phyloP scores from a whole-genome alignment of 192 early-diverging fungal species.

The Coemansia pectinata region DNA sequence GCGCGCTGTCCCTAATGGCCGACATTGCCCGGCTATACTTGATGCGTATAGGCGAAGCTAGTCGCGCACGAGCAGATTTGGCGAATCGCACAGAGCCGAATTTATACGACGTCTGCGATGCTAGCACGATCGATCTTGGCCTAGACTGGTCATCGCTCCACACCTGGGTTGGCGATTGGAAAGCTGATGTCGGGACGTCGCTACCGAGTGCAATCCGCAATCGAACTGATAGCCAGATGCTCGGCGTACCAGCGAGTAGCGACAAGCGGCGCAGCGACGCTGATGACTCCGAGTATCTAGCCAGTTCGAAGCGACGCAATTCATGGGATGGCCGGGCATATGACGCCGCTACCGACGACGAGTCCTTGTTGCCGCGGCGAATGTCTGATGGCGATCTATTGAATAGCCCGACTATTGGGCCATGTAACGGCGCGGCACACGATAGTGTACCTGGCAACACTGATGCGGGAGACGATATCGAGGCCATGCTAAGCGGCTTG shows the following conservation, averaged over 20 bases:
- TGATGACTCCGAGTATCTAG: not conserved
- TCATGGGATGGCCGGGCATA: conserved; percentile 7
- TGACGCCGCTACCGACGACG: not conserved
- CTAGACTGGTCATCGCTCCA: conserved; percentile 25
- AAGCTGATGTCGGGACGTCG: conserved; percentile 18
- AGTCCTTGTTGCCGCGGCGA: not conserved
- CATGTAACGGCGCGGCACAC: not conserved
- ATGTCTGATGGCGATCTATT: not conserved
- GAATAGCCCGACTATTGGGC: not conserved
- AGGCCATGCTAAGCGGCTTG: conserved; percentile 24
- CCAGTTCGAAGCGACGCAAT: conserved; percentile 5
- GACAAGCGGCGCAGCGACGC: not conserved
- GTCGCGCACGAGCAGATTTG: conserved; percentile 41
- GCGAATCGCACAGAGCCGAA: conserved; percentile 44
- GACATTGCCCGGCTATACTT: conserved; percentile 45
- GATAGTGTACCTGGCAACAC: no score
- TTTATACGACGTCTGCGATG: conserved; percentile 27
- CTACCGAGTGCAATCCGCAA: not conserved
- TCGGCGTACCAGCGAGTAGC: not conserved
- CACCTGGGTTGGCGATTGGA: conserved; percentile 42
- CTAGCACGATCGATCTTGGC: conserved; percentile 25
- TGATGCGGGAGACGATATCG: conserved; percentile 21
- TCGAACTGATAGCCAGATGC: no score
- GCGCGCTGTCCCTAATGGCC: conserved; percentile 34
- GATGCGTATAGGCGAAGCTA: conserved; percentile 48